Base-by-base conservation (phyloP, 2,329 filamentous ascomycete species). In the Fusarium lateritium region DNA sequence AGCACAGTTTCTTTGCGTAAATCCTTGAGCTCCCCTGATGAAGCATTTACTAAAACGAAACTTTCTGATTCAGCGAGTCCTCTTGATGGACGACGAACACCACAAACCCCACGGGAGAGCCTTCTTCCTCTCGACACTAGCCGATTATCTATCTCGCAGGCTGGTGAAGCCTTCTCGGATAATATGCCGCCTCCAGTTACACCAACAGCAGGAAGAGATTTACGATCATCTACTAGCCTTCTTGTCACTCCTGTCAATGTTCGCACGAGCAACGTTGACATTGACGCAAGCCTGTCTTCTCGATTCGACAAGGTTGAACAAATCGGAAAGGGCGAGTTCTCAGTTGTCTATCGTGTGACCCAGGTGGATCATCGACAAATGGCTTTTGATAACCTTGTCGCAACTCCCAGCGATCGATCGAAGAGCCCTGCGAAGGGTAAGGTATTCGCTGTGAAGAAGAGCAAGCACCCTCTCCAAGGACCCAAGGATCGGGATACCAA, bases 371-470 rank as follows among this genome's bases (percentile, higher is more conserved):
- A 75, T 34, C 69, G 62, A 28, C 69, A 74, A 39, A 75, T 74
- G 66, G 73, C 79, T 38, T 76, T 80, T 70, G 73, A 80, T 61
- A 75, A 79, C 50, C 79, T 84, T 56, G 82, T 82, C 45, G 79
- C 79, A 62, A 86, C 86, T 2, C 83, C 83, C 13, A 83, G 73
- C 24, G 70, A 74, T 22, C 69, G 85, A n/a, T 84, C 88, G 10
- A 85, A 84, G 13, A 85, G 83, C 40, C 82, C 86, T 9, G 75
- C 85, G 22, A 83, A 86, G 33, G 84, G 86, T 34, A 84, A 86
- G 55, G 89, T 97, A 0, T 98, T 91, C 83, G 95, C 95, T 4
- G 94, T 99, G 56, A 99, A 99, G 84, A 98, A 97, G 82, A 91
- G 93, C 63, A 92, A 92, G 75, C 88, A 94, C 62, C 90, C 93